Percentiles rank a stretch among this genome's conserved stretches.
These are phyloP conservation scores for Hyaloperonospora brassicae DNA, from an alignment of 352 stramenopile species.

Conservation along the genomic window DNA sequence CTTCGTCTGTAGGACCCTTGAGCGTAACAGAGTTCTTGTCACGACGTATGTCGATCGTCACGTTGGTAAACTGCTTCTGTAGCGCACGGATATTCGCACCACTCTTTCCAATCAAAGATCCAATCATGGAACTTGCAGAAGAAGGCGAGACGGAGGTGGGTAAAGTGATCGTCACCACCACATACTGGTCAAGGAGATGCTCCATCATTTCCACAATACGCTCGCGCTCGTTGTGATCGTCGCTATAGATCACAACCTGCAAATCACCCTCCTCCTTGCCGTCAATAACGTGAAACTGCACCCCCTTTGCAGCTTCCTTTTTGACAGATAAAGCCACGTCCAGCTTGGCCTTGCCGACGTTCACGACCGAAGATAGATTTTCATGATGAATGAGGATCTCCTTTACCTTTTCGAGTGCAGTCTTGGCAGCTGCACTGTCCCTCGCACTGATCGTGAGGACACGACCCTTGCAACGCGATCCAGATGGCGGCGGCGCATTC, in stretches of 20 bases:
- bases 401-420: slow-evolving; percentile 49
- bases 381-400: slow-evolving; percentile 46
- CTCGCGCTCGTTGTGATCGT: slow-evolving; percentile 49
- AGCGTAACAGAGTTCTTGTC: slow-evolving; percentile 42
- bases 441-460: slow-evolving; percentile 58
- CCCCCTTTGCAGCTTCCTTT: slow-evolving; percentile 40
- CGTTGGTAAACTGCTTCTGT: slow-evolving; percentile 51
- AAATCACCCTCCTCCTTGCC: slow-evolving; percentile 31
- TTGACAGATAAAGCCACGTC: slow-evolving; percentile 42
- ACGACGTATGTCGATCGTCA: slow-evolving; percentile 60
- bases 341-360: slow-evolving; percentile 38
- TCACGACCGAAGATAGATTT: slow-evolving; percentile 37
- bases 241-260: slow-evolving; percentile 49
- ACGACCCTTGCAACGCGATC: slow-evolving; percentile 26
- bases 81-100: slow-evolving; percentile 65
- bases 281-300: slow-evolving; percentile 53
- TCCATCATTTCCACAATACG: slow-evolving; percentile 55
- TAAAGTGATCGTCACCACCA: slow-evolving; percentile 43
- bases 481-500: slow-evolving; percentile 19
- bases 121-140: slow-evolving; percentile 42
- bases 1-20: slow-evolving; percentile 43
- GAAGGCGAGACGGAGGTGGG: slow-evolving; percentile 30
- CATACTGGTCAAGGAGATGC: slow-evolving; percentile 42
- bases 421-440: slow-evolving; percentile 52
- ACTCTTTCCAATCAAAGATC: slow-evolving; percentile 71